Conservation (phyloP, 331 rosid genomes). For the Phaseolus coccineus region DNA sequence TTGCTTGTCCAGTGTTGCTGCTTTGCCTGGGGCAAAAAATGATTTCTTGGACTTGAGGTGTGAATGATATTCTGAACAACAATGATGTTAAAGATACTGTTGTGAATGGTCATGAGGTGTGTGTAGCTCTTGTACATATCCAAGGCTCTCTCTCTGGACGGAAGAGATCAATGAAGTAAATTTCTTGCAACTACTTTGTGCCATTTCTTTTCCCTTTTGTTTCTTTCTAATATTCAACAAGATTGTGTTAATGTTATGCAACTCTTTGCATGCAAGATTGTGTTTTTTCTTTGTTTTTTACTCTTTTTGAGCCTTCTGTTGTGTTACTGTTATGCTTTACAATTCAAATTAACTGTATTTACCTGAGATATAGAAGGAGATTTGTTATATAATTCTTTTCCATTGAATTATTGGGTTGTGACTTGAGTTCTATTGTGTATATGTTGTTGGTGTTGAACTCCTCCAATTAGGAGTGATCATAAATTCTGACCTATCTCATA, state of each 20-base stretch:
- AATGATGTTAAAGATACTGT: constrained; percentile 28
- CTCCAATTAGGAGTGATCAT: too few relatives aligned
- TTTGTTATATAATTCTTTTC: constrained; percentile 50
- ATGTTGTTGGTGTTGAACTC: constrained; percentile 22
- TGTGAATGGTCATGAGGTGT: constrained; percentile 53
- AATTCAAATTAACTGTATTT: constrained; percentile 53
- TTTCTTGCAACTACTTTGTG: constrained; percentile 34
- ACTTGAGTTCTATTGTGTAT: constrained; percentile 25
- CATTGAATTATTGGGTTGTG: constrained; percentile 35
- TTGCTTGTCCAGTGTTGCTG: constrained; percentile 70
- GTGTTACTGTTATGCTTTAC: constrained; percentile 41
- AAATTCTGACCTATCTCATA: too few relatives aligned
- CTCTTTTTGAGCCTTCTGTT: constrained; percentile 28
- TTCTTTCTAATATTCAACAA: constrained; percentile 33
- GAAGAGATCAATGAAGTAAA: constrained; percentile 43
- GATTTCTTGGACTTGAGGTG: constrained; percentile 48
- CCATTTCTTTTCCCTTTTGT: not conserved
- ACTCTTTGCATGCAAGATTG: constrained; percentile 46
- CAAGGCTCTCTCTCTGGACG: constrained; percentile 38
- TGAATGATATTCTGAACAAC: constrained; percentile 47
- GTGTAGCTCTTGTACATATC: constrained; percentile 56
- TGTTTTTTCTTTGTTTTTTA: constrained; percentile 27
- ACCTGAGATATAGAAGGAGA: constrained; percentile 38
- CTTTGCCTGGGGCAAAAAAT: constrained; percentile 71
- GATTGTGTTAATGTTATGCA: not conserved